Conservation (phyloP, 108 stramenopile genomes). For the Conticribra guillardii region DNA sequence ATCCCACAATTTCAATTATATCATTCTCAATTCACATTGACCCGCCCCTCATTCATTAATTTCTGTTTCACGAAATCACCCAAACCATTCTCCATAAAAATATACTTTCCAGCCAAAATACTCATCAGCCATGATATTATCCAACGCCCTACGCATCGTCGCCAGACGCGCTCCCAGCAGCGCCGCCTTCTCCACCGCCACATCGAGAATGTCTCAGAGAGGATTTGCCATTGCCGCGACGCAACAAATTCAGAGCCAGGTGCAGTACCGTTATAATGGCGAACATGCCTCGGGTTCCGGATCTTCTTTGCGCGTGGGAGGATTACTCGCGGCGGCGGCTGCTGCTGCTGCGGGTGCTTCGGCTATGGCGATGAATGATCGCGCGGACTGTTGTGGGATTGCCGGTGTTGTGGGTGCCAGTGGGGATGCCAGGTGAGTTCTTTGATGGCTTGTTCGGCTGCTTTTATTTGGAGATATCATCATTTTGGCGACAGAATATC, state of each 20-base stretch:
- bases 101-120: neutral
- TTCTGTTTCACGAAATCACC: too few species aligned
- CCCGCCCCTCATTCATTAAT: too few species aligned
- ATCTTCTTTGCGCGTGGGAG: conserved; percentile 13
- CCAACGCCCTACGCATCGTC: neutral
- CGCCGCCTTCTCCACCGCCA: neutral
- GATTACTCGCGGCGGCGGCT: conserved; percentile 23
- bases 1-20: too few species aligned
- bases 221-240: conserved; percentile 36
- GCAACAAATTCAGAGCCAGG: conserved; percentile 11
- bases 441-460: conserved; percentile 1
- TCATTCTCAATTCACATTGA: too few species aligned
- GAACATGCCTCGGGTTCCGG: neutral
- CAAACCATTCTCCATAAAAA: too few species aligned
- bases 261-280: neutral
- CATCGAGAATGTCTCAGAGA: conserved; percentile 7
- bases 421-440: conserved; percentile 54
- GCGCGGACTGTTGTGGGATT: conserved; percentile 62
- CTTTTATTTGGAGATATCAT: too few species aligned
- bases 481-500: too few species aligned
- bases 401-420: conserved; percentile 56
- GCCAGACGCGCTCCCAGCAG: neutral
- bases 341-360: conserved; percentile 23
- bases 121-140: neutral
- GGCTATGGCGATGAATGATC: conserved; percentile 11